Base-by-base conservation (phyloP, 1,139 yeast species). In the Meyerozyma smithsonii region DNA sequence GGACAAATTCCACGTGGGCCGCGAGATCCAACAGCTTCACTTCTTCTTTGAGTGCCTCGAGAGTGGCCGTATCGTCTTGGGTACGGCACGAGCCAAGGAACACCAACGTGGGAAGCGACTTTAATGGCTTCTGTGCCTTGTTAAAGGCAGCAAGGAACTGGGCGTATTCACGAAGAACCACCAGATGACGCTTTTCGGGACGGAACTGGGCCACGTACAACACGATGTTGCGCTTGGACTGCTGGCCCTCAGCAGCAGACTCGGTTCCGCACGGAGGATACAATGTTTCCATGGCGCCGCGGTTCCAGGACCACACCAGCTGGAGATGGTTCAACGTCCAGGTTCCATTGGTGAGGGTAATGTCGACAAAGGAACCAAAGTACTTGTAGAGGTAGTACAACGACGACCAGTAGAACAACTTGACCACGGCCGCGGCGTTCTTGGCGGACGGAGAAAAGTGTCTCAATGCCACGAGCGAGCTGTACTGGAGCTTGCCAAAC, bases 171-270 rank as follows among this genome's bases (percentile, higher is more conserved):
- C 61, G 51, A 34, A 92, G 61, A 3, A 90, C 73, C 39, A 92
- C 66, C 15, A 63, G 71, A 55, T 94, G 98, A 46, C 98, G 79
- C 61, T 94, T 94, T 58, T 94, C 99, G 1, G 96, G 94, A 43
- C 99, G 78, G 63, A 87, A 94, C 61, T 94, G 99, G 0, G 97
- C 97, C 39, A 94, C 65, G 44, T 84, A 88, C 7, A 92, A 72
- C 43, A 89, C 68, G 26, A 72, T 71, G 40, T 83, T 78, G 39
- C 34, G 34, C 21, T 18, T 30, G 3, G 30, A 8, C 15, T 5
- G 11, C 15, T 26, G 17, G 3, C 30, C 30, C 3, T 26, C 15
- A 1, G 36, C 34, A 8, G 41, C 41, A 1, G 39, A 28, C 12
- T 80, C 86, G 5, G 86, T 80, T 4, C 89, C 85, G 54, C 95